phyloP scores from a whole-genome alignment of 1,284 basidiomycete species.

The Austropuccinia psidii region DNA sequence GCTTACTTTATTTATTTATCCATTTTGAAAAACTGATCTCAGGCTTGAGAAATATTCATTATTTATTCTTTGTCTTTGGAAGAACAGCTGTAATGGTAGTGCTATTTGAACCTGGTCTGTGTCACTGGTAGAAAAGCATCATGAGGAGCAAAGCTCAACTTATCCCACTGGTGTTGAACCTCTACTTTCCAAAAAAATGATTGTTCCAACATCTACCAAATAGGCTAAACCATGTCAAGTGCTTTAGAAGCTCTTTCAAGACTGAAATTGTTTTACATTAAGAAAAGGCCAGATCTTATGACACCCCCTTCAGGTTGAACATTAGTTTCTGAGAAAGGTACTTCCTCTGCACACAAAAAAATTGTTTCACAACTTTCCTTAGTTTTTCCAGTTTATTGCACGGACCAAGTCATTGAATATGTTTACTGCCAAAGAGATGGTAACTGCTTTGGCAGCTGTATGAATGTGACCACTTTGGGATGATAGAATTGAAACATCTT shows the following conservation, averaged over 20 bases:
- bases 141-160: no score
- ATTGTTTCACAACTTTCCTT: conserved; percentile 70
- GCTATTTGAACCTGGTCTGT: background rate
- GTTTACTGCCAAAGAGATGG: conserved; percentile 78
- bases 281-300: conserved; percentile 51
- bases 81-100: background rate
- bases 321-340: conserved; percentile 65
- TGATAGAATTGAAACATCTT: conserved; percentile 64
- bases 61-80: background rate
- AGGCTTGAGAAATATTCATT: conserved; percentile 11
- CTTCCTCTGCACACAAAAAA: conserved; percentile 67
- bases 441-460: conserved; percentile 64
- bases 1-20: background rate
- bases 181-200: no score
- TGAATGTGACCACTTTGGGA: conserved; percentile 74
- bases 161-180: no score
- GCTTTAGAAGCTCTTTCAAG: conserved; percentile 70
- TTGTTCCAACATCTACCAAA: no score
- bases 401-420: conserved; percentile 86
- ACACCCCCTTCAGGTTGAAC: conserved; percentile 64
- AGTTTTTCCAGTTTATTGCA: conserved; percentile 73
- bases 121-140: background rate
- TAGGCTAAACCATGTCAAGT: no score
- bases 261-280: conserved; percentile 62
- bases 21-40: background rate